Evolutionary conservation across 1,284 basidiomycete species (phyloP).

Genomic region (Apiotrichum porosum): DNA sequence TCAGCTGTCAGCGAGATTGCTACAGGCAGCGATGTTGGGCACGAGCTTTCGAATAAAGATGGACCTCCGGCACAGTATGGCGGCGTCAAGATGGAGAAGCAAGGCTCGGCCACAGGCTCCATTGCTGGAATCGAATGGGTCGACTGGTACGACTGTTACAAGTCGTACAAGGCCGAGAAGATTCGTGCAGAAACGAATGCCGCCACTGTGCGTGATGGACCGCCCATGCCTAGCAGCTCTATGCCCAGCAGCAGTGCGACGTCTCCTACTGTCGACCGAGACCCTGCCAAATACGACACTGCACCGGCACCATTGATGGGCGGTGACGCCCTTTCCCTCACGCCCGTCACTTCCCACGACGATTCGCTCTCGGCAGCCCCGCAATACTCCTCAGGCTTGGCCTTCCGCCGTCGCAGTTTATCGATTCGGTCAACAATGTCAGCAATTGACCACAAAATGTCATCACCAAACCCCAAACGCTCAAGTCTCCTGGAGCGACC

Average conservation of each 20-base stretch:
- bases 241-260: background rate
- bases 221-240: too few relatives aligned
- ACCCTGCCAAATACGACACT: background rate
- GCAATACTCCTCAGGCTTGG: background rate
- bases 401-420: conserved; percentile 25
- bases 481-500: conserved; percentile 23
- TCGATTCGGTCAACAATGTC: conserved; percentile 37
- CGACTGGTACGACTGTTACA: conserved; percentile 58
- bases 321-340: conserved; percentile 4
- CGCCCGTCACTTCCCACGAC: conserved; percentile 30
- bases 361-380: conserved; percentile 6
- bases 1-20: too few relatives aligned
- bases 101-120: conserved; percentile 30
- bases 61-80: background rate
- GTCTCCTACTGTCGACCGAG: background rate
- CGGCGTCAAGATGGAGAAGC: conserved; percentile 29
- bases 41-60: too few relatives aligned
- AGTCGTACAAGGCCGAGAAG: conserved; percentile 55
- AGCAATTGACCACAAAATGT: conserved; percentile 30
- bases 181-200: conserved; percentile 47
- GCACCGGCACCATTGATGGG: background rate
- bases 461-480: conserved; percentile 25
- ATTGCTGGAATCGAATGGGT: conserved; percentile 56
- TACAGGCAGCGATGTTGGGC: too few relatives aligned
- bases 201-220: conserved; percentile 3